Evolutionary conservation across 345 rosid species (phyloP).

Genomic region (Excoecaria cochinchinensis): DNA sequence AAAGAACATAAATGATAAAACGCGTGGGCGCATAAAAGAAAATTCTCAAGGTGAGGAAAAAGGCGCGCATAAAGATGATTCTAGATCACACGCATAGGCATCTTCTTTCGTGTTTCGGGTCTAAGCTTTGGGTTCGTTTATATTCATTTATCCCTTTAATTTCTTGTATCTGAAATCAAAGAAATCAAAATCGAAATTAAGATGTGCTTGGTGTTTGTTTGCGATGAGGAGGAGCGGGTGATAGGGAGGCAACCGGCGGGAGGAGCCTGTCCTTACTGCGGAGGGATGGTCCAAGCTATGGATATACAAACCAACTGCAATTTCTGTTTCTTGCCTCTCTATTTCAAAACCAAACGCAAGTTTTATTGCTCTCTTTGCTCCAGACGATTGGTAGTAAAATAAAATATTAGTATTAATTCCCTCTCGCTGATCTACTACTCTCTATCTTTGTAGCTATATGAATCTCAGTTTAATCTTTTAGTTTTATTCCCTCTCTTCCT

Average conservation of each 20-base stretch:
- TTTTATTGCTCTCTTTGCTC: constrained; percentile 58
- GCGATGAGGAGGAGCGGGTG: constrained; percentile 87
- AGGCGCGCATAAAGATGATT: too few relatives aligned
- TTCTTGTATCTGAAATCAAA: too few relatives aligned
- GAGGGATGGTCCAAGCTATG: constrained; percentile 69
- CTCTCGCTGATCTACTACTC: not conserved
- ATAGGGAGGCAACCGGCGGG: constrained; percentile 68
- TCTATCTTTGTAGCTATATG: too few relatives aligned
- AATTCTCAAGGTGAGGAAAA: too few relatives aligned
- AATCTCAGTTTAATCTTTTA: too few relatives aligned
- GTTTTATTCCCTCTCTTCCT: too few relatives aligned
- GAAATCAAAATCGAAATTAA: not conserved
- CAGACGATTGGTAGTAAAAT: constrained; percentile 55
- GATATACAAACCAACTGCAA: constrained; percentile 81
- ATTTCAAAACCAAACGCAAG: constrained; percentile 55
- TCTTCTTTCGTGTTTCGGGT: too few relatives aligned
- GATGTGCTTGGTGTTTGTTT: constrained; percentile 93
- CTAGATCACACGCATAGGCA: too few relatives aligned
- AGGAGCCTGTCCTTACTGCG: constrained; percentile 90
- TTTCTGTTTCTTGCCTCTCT: constrained; percentile 81
- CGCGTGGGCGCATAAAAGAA: too few relatives aligned
- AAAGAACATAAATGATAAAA: too few relatives aligned
- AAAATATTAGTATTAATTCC: not conserved
- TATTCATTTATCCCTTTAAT: too few relatives aligned
- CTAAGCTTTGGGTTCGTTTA: too few relatives aligned